These are phyloP conservation scores for Fraxinus latifolia DNA, from an alignment of 305 asterid species.

Conservation along the genomic window DNA sequence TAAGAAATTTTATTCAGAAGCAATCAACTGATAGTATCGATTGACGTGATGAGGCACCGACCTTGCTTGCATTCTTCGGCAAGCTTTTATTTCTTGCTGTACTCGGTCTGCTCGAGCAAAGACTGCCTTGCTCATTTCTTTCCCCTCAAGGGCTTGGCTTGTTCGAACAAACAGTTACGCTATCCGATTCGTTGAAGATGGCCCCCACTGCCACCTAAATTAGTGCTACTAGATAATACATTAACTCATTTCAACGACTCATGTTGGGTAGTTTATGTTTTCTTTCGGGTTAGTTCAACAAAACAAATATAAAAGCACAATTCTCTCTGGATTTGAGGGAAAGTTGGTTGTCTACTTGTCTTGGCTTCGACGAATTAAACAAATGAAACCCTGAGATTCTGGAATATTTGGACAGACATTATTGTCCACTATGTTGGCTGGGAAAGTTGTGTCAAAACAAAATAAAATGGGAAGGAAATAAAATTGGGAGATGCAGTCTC, in stretches of 20 bases:
- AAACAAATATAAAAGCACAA: not conserved
- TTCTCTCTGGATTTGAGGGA: not conserved
- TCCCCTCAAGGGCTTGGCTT: not conserved
- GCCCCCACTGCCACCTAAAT: not conserved
- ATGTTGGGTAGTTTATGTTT: not conserved
- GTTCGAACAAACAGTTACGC: not conserved
- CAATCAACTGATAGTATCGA: not conserved
- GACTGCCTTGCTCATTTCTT: too few species aligned
- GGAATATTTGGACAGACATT: not conserved
- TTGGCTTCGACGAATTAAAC: not conserved
- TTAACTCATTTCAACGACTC: not conserved
- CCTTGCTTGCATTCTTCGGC: not conserved
- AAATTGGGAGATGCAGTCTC: not conserved
- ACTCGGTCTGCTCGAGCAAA: too few species aligned
- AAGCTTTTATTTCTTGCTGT: too few species aligned
- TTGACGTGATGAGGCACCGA: not conserved
- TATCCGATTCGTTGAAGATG: not conserved
- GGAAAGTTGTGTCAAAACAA: not conserved
- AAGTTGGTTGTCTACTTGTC: not conserved
- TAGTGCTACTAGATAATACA: too few species aligned
- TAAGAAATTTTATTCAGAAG: slow-evolving; percentile 30
- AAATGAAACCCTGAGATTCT: not conserved
- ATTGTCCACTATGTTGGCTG: not conserved
- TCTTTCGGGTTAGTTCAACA: not conserved
- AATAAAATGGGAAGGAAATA: not conserved